phyloP scores from a whole-genome alignment of 495 filamentous ascomycete species.

The Penicillium herquei region DNA sequence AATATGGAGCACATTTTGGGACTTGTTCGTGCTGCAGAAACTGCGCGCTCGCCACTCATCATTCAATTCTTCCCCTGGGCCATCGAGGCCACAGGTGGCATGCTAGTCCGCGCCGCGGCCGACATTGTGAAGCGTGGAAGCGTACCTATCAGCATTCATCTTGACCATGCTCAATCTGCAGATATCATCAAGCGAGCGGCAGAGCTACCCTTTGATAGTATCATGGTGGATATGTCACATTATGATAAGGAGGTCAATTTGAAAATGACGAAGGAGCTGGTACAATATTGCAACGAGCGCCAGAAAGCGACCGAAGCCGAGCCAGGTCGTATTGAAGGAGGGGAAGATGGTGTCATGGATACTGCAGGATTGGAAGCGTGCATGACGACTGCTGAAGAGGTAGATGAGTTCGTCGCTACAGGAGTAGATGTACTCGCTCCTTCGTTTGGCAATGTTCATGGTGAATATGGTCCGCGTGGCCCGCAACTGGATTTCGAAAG shows the following conservation, averaged over 20 bases:
- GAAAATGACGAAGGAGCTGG: conserved; percentile 60
- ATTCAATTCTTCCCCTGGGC: conserved; percentile 81
- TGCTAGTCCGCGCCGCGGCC: conserved; percentile 55
- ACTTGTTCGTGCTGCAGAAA: conserved; percentile 65
- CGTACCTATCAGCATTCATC: conserved; percentile 65
- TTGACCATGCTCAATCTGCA: conserved; percentile 66
- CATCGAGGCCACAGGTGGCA: conserved; percentile 57
- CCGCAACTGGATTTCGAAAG: conserved; percentile 66
- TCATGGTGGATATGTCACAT: conserved; percentile 75
- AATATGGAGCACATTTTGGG: conserved; percentile 75
- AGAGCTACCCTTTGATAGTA: conserved; percentile 63
- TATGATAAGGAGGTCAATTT: conserved; percentile 75
- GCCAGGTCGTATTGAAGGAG: conserved; percentile 72
- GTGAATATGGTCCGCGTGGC: conserved; percentile 65
- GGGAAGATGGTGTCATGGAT: conserved; percentile 73
- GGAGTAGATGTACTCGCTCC: conserved; percentile 75
- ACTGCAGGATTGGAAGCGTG: conserved; percentile 65
- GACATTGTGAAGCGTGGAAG: conserved; percentile 53
- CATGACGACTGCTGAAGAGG: conserved; percentile 68
- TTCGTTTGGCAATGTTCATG: conserved; percentile 77
- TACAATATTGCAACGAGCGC: conserved; percentile 62
- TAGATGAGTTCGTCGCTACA: conserved; percentile 64
- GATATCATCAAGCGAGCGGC: conserved; percentile 59
- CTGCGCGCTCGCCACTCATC: conserved; percentile 64
- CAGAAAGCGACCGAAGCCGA: conserved; percentile 72